Evolutionary conservation across 768 basidiomycete species (phyloP), one percentile per base, ranked within the genome.

Genomic region (Mycena indigotica): DNA sequence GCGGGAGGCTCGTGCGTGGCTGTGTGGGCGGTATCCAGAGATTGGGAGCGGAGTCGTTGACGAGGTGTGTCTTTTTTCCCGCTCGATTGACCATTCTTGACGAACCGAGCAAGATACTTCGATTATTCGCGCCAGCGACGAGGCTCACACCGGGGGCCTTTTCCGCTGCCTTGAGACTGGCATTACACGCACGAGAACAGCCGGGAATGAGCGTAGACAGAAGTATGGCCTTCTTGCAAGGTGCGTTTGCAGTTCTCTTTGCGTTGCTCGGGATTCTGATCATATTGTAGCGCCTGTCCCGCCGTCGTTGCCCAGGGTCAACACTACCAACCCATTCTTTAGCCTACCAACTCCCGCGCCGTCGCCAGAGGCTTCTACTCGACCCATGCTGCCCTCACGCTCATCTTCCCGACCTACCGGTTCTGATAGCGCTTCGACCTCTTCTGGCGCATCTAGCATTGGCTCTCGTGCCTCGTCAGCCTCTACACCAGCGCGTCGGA

Each of bases 1-100:
- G 17, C 78, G 82, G 23, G 82, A 84, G 62, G 81, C 74, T 13
- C 72, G 81, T 6, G 82, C 80, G 23, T 84, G 81, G 82, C 68
- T 84, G 16, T 68, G 79, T 13, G 82, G 82, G 15, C 71, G 82
- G 53, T 83, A 82, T 58, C 63, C 72, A 13, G 21, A 46, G 16
- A 23, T 64, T 4, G 64, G 68, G 23, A 69, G 71, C 10, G 63
- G 67, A 23, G 70, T 73, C 30, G 46, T 64, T 19, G 59, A 64
- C 24, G 56, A 57, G 50, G 63, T 64, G 6, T 28, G 46, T 4
- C 46, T 13, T 24, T 28, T 24, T 48, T 1, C 28, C 3, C 10
- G 21, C 21, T 2, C 15, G 4, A 15, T 1, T 23, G 8, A 41
- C 5, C 38, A 2, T 17, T 19, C 21, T 8, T 21, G 15, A 6